Percentiles rank a stretch among this genome's conserved stretches.
phyloP scores from a whole-genome alignment of 202 grass and related monocot genomes.

The Zoysia matrella region DNA sequence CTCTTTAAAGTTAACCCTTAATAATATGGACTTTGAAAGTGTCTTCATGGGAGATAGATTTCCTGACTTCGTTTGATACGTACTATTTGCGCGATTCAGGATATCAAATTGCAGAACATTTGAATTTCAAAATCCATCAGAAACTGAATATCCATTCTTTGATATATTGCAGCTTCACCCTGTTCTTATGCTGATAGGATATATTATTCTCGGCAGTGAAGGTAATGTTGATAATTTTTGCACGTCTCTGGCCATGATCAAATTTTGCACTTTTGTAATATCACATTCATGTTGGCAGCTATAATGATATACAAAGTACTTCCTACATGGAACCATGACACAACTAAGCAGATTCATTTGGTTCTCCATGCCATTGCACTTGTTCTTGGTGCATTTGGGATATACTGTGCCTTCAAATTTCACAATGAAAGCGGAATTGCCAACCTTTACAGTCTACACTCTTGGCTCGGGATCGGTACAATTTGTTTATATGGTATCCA shows the following conservation, averaged over 20 bases:
- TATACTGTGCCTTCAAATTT: constrained; percentile 75
- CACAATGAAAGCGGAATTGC: constrained; percentile 77
- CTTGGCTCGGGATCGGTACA: constrained; percentile 72
- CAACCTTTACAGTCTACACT: constrained; percentile 86
- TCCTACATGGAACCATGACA: constrained; percentile 52
- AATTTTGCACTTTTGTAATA: not conserved
- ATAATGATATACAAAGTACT: constrained; percentile 72
- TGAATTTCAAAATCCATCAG: too few relatives aligned
- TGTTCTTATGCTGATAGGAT: constrained; percentile 22
- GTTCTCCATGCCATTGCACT: constrained; percentile 63
- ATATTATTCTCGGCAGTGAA: constrained; percentile 78
- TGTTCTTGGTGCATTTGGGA: constrained; percentile 63
- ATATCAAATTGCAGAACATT: too few relatives aligned
- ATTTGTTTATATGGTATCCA: constrained; percentile 62
- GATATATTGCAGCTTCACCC: constrained; percentile 59
- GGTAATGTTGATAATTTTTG: constrained; percentile 35
- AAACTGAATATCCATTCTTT: too few relatives aligned
- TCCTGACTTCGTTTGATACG: too few relatives aligned
- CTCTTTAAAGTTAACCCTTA: too few relatives aligned
- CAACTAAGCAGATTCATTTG: constrained; percentile 59
- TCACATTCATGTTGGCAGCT: constrained; percentile 37
- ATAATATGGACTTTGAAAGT: too few relatives aligned
- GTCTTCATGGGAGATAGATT: too few relatives aligned
- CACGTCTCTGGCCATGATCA: not conserved
- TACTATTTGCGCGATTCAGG: too few relatives aligned